Percentiles rank a stretch among this genome's conserved stretches.
phyloP scores from a whole-genome alignment of 192 early-diverging fungal species.

The Rhizoclosmatium sp. region DNA sequence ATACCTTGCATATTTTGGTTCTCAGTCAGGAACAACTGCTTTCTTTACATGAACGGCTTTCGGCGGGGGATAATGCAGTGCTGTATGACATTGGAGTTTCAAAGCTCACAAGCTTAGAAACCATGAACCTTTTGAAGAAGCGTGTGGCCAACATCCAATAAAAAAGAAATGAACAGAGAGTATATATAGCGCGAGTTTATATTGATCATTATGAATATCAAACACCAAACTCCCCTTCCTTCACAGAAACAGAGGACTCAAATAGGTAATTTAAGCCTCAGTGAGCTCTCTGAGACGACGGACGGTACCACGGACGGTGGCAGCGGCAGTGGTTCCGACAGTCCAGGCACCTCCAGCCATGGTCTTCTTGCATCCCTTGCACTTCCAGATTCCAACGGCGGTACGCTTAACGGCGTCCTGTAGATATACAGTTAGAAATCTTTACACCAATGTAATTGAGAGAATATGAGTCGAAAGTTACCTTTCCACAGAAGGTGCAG shows the following conservation, averaged over 20 bases:
- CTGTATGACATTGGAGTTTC: too few species aligned
- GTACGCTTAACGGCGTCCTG: constrained; percentile 92
- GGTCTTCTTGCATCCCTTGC: constrained; percentile 92
- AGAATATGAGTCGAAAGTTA: constrained; percentile 28
- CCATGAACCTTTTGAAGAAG: background rate
- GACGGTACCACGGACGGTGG: constrained; percentile 91
- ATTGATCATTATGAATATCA: background rate
- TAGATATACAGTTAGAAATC: background rate
- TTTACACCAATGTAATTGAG: too few species aligned
- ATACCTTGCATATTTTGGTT: too few species aligned
- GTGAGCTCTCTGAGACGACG: constrained; percentile 97
- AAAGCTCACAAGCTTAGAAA: too few species aligned
- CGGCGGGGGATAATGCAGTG: too few species aligned
- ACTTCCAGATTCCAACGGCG: constrained; percentile 99
- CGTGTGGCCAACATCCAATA: background rate
- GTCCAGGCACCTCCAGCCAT: constrained; percentile 99
- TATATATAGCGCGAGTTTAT: background rate
- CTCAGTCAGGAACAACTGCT: too few species aligned
- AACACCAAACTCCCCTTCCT: background rate
- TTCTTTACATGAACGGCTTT: too few species aligned
- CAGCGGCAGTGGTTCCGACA: constrained; percentile 88
- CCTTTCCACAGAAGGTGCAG: constrained; percentile 99
- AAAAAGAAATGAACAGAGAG: background rate
- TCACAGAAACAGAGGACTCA: background rate
- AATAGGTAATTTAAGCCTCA: constrained; percentile 73